Conservation (phyloP, 202 grass and related monocot genomes). For the Setaria viridis region DNA sequence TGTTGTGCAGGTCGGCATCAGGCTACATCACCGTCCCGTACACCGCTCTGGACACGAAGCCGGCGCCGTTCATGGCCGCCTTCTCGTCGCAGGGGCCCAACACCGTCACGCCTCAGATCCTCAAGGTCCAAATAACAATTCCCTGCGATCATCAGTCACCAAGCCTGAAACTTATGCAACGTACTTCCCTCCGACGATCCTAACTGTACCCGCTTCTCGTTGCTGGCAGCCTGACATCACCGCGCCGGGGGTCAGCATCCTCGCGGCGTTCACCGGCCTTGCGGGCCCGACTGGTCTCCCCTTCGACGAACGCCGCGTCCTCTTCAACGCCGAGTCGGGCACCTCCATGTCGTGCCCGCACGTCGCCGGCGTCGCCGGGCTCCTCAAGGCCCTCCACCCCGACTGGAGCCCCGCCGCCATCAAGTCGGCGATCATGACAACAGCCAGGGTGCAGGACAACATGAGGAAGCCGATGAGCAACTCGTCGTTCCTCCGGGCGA, state of each 20-base stretch:
- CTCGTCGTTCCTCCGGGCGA: conserved; percentile 65
- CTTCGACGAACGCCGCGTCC: conserved; percentile 78
- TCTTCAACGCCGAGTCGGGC: conserved; percentile 89
- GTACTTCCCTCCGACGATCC: background rate
- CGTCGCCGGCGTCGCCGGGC: conserved; percentile 75
- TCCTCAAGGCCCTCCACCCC: conserved; percentile 77
- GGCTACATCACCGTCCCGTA: conserved; percentile 65
- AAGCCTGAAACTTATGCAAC: background rate
- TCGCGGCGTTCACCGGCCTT: conserved; percentile 66
- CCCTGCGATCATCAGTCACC: background rate
- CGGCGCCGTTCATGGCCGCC: conserved; percentile 91
- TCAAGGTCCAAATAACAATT: conserved; percentile 58
- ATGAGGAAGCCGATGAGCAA: conserved; percentile 64
- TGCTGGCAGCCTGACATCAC: conserved; percentile 84
- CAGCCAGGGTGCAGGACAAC: conserved; percentile 83
- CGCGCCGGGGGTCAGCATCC: conserved; percentile 86
- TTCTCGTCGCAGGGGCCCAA: conserved; percentile 92
- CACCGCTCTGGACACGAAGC: conserved; percentile 70
- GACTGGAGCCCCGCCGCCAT: conserved; percentile 88
- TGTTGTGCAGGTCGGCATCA: conserved; percentile 43
- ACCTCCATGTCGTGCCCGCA: conserved; percentile 97
- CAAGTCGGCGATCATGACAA: conserved; percentile 95
- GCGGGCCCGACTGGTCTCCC: conserved; percentile 59
- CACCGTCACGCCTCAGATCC: conserved; percentile 71
- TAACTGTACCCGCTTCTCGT: background rate